A percentile compares a stretch with the other conserved stretches of the same genome.
Conservation (phyloP, 2,329 filamentous ascomycete genomes). For the Fusarium stilboides region DNA sequence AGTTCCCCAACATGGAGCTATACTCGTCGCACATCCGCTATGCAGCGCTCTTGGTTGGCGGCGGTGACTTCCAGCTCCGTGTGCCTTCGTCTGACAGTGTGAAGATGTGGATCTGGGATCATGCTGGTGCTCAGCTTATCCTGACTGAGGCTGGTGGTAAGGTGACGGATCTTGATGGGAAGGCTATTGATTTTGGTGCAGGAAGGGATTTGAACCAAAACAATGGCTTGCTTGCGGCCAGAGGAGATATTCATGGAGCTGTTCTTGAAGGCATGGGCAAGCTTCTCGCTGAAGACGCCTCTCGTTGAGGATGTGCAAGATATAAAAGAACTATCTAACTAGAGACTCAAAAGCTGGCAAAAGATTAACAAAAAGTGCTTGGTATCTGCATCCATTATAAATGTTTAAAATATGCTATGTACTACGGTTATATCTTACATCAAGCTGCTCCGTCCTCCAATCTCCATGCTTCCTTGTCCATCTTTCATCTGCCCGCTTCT, state of each 20-base stretch:
- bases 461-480: constrained; percentile 91
- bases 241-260: constrained; percentile 57
- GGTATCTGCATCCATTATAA: constrained; percentile 7
- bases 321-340: neutral
- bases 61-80: constrained; percentile 55
- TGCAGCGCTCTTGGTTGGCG: constrained; percentile 56
- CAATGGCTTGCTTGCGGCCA: constrained; percentile 61
- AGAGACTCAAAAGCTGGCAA: neutral
- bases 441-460: constrained; percentile 92
- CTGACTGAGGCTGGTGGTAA: constrained; percentile 69
- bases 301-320: constrained; percentile 8
- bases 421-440: constrained; percentile 73
- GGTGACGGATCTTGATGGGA: constrained; percentile 65
- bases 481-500: constrained; percentile 96
- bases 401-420: constrained; percentile 14
- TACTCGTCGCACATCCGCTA: constrained; percentile 60
- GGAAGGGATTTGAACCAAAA: constrained; percentile 55
- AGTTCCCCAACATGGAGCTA: constrained; percentile 56
- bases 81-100: constrained; percentile 44
- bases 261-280: constrained; percentile 56
- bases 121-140: constrained; percentile 71
- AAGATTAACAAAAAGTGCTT: neutral
- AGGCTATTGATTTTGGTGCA: constrained; percentile 55
- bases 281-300: constrained; percentile 37
- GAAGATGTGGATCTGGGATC: constrained; percentile 64